Evolutionary conservation across 2,329 filamentous ascomycete genomes (phyloP), one percentile per base, ranked within the genome.

Genomic region (Fusarium circinatum): DNA sequence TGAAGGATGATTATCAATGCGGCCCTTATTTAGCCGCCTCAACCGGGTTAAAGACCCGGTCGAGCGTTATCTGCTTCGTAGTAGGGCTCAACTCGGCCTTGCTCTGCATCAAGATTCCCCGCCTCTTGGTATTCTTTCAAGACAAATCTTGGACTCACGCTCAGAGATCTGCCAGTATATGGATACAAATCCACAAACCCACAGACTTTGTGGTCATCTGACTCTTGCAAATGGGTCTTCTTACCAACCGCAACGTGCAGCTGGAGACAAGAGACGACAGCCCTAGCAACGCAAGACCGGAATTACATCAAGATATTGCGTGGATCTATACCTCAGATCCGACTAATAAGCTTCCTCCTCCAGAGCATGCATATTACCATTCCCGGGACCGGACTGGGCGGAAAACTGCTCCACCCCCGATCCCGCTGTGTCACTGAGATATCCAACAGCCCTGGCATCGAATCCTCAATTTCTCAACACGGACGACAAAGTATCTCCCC

Each of bases 381-480:
- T 28, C 64, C 76, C 70, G 66, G 71, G 65, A 54, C 76, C 68
- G 74, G 74, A 78, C 72, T 76, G 74, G 70, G 72, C 49, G 49
- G 63, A 56, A 54, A 49, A 36, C 9, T 42, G 44, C 62, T 72
- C 75, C 72, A 64, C 65, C 52, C 55, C 55, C n/a, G 34, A 49
- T 54, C 64, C 57, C 65, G 67, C 57, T 49, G 54, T 58, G 42
- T 70, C 54, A 58, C 52, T 42, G 62, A 55, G 51, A 74, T 66
- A 74, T 69, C 48, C 54, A 49, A 69, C 24, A 71, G 49, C 62
- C 48, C 48, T 52, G 60, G 47, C 13, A 56, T 44, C 12, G 44
- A 38, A 39, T 42, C 18, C 34, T 52, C 45, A 48, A 34, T 47
- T 26, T 59, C 42, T 58, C 56, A 34, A 49, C 49, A 52, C 17